Base-by-base conservation (phyloP, 2,329 filamentous ascomycete genomes). In the Pezicula radicicola region DNA sequence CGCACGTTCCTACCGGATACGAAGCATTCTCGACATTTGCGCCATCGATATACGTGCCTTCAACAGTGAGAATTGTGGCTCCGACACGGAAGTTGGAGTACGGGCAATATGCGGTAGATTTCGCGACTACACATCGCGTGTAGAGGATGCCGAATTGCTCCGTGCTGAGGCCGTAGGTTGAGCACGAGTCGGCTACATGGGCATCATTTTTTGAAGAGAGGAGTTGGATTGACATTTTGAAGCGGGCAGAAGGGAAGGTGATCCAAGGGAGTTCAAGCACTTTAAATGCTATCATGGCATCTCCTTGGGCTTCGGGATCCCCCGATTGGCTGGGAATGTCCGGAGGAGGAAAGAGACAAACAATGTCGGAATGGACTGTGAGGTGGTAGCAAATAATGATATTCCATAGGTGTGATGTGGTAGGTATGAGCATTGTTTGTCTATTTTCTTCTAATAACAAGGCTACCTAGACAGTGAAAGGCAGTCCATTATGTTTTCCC, bases 1-100 rank as follows among this genome's bases (percentile, higher is more conserved):
- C 94, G 70, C 94, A 97, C 3, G 89, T 95, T n/a, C 91, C 91
- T 6, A 97, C 92, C 0, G 94, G 93, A 68, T 96, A 97, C 27
- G 88, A 77, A 1, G 91, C 75, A 68, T 97, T 97, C 74, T 99
- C 94, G 55, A 97, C 84, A 67, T 96, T 96, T 56, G 89, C 91
- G 50, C 94, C 94, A 43, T 80, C 74, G 46, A 67, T 55, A 25
- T 56, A 65, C 13, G 78, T 73, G 3, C 78, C 80, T 28, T 76
- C 71, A 10, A 70, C 56, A 6, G 83, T 78, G 55, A 97, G 83
- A 55, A 97, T 72, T 33, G 88, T 85, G 46, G 89, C 87, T 56
- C 94, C 94, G 56, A 99, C 94, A 57, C 86, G 89, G 78, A 97
- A 99, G 54, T 87, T 81, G 6, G 59, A 58, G 55, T 60, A 75